Evolutionary conservation across 345 rosid species (phyloP).

Genomic region (Eucalyptus paniculata): DNA sequence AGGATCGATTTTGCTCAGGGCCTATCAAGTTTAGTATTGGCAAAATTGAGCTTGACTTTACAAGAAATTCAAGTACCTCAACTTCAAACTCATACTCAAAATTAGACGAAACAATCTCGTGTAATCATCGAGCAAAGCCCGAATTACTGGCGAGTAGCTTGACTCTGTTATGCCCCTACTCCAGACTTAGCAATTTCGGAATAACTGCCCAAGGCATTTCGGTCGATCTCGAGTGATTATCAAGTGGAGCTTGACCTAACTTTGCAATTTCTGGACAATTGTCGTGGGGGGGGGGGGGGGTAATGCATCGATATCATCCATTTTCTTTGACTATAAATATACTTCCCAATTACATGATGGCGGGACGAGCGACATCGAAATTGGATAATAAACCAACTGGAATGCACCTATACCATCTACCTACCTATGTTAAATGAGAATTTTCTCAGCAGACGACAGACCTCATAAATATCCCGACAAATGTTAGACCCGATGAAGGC

Average conservation of each 20-base stretch:
- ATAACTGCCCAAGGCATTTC: not conserved
- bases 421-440: not conserved
- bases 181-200: not conserved
- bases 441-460: not conserved
- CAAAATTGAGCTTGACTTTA: not conserved
- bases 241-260: not conserved
- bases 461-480: not conserved
- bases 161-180: not conserved
- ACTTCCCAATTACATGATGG: not conserved
- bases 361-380: not conserved
- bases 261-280: not conserved
- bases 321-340: not conserved
- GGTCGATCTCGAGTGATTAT: not conserved
- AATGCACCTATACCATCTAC: not conserved
- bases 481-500: not conserved
- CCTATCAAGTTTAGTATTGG: not conserved
- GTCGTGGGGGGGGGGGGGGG: not conserved
- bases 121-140: not conserved
- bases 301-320: not conserved
- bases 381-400: not conserved
- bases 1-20: not conserved
- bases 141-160: not conserved
- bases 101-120: not conserved
- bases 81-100: not conserved
- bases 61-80: not conserved